These are phyloP conservation scores for Pseudoperonospora humuli DNA, from an alignment of 352 stramenopile species.

Conservation along the genomic window DNA sequence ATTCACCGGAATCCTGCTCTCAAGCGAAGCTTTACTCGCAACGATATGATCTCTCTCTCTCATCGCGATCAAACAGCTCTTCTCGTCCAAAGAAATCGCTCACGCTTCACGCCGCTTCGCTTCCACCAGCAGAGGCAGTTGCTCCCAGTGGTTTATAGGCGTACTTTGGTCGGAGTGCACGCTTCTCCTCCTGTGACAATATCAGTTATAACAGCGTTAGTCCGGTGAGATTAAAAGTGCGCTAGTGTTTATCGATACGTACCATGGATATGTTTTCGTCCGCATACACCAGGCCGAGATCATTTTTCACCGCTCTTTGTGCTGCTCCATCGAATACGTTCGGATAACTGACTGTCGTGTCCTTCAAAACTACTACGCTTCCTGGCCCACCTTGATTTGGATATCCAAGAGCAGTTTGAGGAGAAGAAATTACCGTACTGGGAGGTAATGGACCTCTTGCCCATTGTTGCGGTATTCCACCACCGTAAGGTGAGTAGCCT, in stretches of 20 bases:
- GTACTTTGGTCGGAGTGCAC: constrained; percentile 69
- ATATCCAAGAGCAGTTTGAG: constrained; percentile 17
- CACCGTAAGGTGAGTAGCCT: constrained; percentile 16
- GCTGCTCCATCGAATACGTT: constrained; percentile 26
- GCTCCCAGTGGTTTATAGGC: constrained; percentile 39
- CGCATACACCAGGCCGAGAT: constrained; percentile 42
- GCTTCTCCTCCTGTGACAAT: constrained; percentile 60
- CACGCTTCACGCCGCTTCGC: constrained; percentile 11
- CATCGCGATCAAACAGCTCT: not conserved
- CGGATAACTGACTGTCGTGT: constrained; percentile 16
- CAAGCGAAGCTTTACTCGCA: no score
- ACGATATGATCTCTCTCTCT: no score
- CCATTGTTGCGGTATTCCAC: constrained; percentile 23
- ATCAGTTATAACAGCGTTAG: not conserved
- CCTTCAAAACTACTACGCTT: not conserved
- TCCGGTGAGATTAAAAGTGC: not conserved
- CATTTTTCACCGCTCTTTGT: constrained; percentile 26
- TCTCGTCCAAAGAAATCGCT: constrained; percentile 1
- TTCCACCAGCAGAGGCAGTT: constrained; percentile 4
- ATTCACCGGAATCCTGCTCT: not conserved
- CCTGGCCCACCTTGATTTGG: constrained; percentile 17
- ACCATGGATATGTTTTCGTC: constrained; percentile 59
- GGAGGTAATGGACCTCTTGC: constrained; percentile 14
- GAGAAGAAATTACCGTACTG: constrained; percentile 11
- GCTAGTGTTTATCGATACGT: constrained; percentile 5